Base-by-base conservation (phyloP, 768 basidiomycete species). In the Trametes maxima region DNA sequence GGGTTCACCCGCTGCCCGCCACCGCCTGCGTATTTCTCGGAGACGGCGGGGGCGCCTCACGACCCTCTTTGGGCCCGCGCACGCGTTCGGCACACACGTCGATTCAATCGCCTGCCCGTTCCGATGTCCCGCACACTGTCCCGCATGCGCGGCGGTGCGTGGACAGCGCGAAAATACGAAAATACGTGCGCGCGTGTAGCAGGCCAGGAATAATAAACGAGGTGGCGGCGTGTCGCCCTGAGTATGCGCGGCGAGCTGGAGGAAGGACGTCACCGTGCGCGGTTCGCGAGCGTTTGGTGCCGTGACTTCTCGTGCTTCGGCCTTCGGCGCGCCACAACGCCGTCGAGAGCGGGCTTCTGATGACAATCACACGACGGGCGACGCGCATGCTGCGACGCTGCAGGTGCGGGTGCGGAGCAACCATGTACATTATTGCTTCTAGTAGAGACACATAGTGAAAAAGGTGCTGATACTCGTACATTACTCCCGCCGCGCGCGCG, bases 401-500 rank as follows among this genome's bases (percentile, higher is more conserved):
- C 28, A 8, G 28, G 4, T 24, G 12, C 60, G 39, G 60, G 25
- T 47, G 40, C 53, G 37, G 42, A 51, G 17, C 19, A 25, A 53
- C 40, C 25, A 40, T 53, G n/a, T 53, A 62, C 56, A 62, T 62
- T 62, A 62, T 36, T 46, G 44, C 50, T 62, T 62, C 56, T 62
- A 57, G 49, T 53, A 50, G 46, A 35, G 39, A 49, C 36, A 48
- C 19, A 57, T 37, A 44, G 39, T 40, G 16, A 57, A 39, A 57
- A 62, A 8, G 52, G 51, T 35, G 44, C 44, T 57, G 44, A 36
- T 62, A 62, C 61, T 62, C n/a, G 56, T 62, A 62, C 61, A 62
- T 62, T 62, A 62, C 55, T 55, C 61, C 56, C 49, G 24, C 51
- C 54, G 50, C 61, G 54, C 60, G 54, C 60, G 55, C 60, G 50